These are phyloP conservation scores for Trebouxia gelatinosa DNA, from an alignment of 163 green algal species.

Conservation along the genomic window DNA sequence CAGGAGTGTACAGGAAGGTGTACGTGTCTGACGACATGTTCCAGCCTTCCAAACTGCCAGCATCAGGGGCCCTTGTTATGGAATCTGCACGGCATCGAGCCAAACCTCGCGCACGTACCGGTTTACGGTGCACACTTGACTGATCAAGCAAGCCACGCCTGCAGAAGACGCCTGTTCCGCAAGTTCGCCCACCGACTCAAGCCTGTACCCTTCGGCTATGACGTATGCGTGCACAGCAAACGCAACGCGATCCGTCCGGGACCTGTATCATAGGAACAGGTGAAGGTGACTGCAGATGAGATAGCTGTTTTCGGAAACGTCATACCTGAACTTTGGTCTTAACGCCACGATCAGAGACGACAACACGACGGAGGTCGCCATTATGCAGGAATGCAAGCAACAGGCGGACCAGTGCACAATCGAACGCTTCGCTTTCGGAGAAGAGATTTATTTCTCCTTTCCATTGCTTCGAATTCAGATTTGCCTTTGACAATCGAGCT, in stretches of 20 bases:
- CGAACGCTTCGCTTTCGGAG: no score
- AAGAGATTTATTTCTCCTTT: no score
- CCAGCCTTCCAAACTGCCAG: background rate
- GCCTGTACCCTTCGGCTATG: conserved; percentile 52
- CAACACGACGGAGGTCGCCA: no score
- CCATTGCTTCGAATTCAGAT: no score
- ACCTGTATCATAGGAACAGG: conserved; percentile 1
- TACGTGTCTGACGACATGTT: conserved; percentile 2
- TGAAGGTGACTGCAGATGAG: no score
- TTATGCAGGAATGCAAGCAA: no score
- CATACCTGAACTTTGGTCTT: background rate
- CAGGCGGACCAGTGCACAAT: no score
- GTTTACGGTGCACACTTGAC: background rate
- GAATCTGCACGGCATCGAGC: background rate
- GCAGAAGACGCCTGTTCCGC: conserved; percentile 41
- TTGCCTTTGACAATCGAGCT: no score
- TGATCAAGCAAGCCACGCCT: background rate
- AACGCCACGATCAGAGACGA: background rate
- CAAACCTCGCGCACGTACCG: background rate
- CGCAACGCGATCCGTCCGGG: conserved; percentile 47
- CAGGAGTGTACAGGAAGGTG: conserved; percentile 11
- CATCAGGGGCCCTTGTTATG: background rate
- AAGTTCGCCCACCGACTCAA: conserved; percentile 45
- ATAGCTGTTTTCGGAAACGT: no score
- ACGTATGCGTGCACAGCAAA: conserved; percentile 64